Evolutionary conservation across 257 asterid species (phyloP), one percentile per base, ranked within the genome.

Genomic region (Solanum commersonii): DNA sequence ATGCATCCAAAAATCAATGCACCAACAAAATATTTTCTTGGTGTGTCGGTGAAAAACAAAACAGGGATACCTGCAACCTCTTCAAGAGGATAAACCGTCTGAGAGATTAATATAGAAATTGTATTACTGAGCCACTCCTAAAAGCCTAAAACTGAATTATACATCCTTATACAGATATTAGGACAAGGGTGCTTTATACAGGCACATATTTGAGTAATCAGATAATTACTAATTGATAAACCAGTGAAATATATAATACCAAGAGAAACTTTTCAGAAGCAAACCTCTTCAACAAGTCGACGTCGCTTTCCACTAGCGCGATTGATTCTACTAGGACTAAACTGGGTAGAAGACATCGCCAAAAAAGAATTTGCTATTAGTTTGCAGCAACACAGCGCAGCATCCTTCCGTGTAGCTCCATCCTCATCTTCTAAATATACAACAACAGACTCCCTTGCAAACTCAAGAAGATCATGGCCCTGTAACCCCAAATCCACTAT

Each of bases 391-490:
- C 99, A 97, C 37, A 97, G 91, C 11, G 99, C 99, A 89, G 99
- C 99, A 91, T 96, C 98, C 93, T 96, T 97, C 86, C 99, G 91
- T 88, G 98, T 97, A 70, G 93, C 95, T 89, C 99, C 98, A 88
- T 96, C 99, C 78, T 97, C 99, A 68, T 97, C 99, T 91, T 96
- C 99, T 74, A 97, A 92, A 92, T 95, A 97, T 56, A 91, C 92
- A 91, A 97, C 95, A 88, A 95, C 99, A 85, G 97, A 96, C 84
- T 94, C 98, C 90, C 98, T 94, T 83, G 98, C 99, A 91, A 95
- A 95, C 94, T 94, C 98, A 10, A 97, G 99, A 89, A 97, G 99
- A 93, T 95, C 99, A 89, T 95, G 98, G 82, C 98, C 99, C 99
- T 97, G 91, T 87, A 85, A 88, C 44, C 67, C 72, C 79, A 92